Base-by-base conservation (phyloP, 768 basidiomycete species). In the Solioccasus polychromus region DNA sequence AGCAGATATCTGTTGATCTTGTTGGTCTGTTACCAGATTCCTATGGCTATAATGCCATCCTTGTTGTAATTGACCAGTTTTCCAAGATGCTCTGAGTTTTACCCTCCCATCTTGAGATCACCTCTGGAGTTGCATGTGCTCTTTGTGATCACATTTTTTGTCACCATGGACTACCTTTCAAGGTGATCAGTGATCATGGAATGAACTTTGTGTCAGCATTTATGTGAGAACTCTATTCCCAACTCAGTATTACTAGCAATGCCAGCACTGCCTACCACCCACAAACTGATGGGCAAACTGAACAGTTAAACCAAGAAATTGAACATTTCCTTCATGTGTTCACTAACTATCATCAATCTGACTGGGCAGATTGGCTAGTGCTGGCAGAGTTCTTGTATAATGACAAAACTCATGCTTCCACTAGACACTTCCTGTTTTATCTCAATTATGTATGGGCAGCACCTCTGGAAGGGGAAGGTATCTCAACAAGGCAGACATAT, bases 201-300 rank as follows among this genome's bases (percentile, higher is more conserved):
- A 43, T 62, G 0, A 53, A 59, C 25, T 72, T 71, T 40, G 53
- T 60, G 0, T 59, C 65, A 1, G 28, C 54, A 7, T 66, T 72
- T 52, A 71, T 64, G 52, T n/a, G 25, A 8, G 61, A 63, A 0
- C 44, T 76, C 0, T 59, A 60, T 7, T 4, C 9, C 0, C 41
- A 35, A 8, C 61, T 74, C 0, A 62, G 67, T 0, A 71, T 76
- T 32, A 39, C 67, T 12, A 39, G 41, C 2, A 64, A 62, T 26
- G 50, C 67, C 0, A 67, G 63, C 7, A 76, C 74, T 0, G 73
- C 72, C 1, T 76, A 68, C 39, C 75, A 75, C 43, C 76, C 74
- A 0, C 66, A 72, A 39, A 67, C 66, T 2, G 67, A 74, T 43
- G 70, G 74, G 0, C 68, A 72, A 34, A 71, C 70, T 0, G 72